Percentiles rank a stretch among this genome's conserved stretches.
Evolutionary conservation across 1,284 basidiomycete species (phyloP).

Genomic region (Ceratobasidium sp.): DNA sequence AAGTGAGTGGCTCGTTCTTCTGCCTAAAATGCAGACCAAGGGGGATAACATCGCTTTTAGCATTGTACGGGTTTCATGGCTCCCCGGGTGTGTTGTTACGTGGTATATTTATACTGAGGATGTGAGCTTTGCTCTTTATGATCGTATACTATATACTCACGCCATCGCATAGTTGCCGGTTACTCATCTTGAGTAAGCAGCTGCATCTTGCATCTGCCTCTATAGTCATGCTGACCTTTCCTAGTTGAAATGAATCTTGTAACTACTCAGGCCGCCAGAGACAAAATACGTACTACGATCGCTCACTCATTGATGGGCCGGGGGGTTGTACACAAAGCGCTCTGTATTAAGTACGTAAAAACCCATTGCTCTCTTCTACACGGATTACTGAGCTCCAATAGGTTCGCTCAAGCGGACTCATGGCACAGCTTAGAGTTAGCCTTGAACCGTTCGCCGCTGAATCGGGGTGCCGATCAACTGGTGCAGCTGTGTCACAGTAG

Average conservation of each 20-base stretch:
- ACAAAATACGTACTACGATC: too few relatives aligned
- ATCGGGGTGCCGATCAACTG: conserved; percentile 26
- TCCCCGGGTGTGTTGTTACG: not conserved
- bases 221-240: not conserved
- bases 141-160: not conserved
- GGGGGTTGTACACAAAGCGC: too few relatives aligned
- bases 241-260: not conserved
- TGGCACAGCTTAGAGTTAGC: conserved; percentile 18
- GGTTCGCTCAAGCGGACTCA: conserved; percentile 8
- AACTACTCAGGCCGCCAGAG: too few relatives aligned
- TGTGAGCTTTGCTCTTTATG: not conserved
- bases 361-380: too few relatives aligned
- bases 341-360: too few relatives aligned
- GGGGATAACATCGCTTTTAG: not conserved
- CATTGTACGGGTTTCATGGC: conserved; percentile 2
- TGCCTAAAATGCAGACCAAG: not conserved
- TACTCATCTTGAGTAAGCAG: conserved; percentile 16
- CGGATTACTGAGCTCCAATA: too few relatives aligned
- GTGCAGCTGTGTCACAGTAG: not conserved
- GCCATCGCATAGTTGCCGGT: conserved; percentile 11
- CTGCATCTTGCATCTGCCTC: not conserved
- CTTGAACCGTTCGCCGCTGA: conserved; percentile 4
- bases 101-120: not conserved
- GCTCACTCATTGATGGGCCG: too few relatives aligned
- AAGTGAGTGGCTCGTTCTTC: not conserved